Base-by-base conservation (phyloP, 2,329 filamentous ascomycete genomes). In the Grosmannia serpens region DNA sequence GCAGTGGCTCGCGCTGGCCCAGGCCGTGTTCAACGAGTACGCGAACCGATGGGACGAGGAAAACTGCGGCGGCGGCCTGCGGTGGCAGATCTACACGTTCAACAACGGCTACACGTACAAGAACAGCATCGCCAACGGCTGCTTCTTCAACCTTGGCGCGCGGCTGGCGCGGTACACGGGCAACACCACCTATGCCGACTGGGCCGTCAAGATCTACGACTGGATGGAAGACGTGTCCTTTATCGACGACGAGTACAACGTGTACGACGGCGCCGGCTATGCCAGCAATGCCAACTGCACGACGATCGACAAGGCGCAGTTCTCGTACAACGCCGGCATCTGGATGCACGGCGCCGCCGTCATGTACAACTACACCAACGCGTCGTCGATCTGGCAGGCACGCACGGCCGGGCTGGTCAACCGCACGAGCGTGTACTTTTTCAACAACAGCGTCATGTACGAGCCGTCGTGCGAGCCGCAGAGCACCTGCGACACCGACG, bases 71-170 rank as follows among this genome's bases (percentile, higher is more conserved):
- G 89, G 89, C 47, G 90, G 89, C 7, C 70, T 94, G 55, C 81
- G 87, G 62, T 92, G 88, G 88, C 90, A 95, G 72, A 90, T 95
- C 53, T 92, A 88, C 68, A 77, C 81, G 1, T 91, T 88, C 75
- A 94, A 95, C 68, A 83, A 80, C 47, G 91, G 90, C 17, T 95
- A 86, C 69, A 75, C 80, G 63, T 88, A 88, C 75, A 89, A 81
- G 65, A 80, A 80, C 62, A 71, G 75, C n/a, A 73, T 77, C 11
- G 73, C 76, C 3, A 79, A 78, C 61, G 77, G 72, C 6, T 73
- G 73, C 61, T 77, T 80, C 66, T 78, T 81, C 70, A 77, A 79
- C 59, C 64, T 81, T 8, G 75, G 73, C 11, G 77, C 85, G 5
- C 80, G 85, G 2, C 75, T 89, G 1, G 82, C 81, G 0, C 75